Base-by-base conservation (phyloP, 257 asterid species). In the Lithospermum erythrorhizon region DNA sequence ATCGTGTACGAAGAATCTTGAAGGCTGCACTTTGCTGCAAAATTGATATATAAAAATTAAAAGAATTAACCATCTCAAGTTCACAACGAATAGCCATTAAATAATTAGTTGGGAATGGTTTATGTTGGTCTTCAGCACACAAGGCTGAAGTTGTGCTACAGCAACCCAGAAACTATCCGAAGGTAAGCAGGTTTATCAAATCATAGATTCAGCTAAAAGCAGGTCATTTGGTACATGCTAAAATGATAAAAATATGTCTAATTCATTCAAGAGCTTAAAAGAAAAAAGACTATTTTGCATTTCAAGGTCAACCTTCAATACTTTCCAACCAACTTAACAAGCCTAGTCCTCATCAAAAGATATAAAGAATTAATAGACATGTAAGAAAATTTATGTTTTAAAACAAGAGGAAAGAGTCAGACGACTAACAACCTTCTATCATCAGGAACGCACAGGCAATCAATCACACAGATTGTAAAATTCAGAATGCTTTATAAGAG, bases 11-110 rank as follows among this genome's bases (percentile, higher is more conserved):
- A 29, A 93, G 89, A 70, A 89, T 79, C 86, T 86, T 93, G 82
- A 93, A 93, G 62, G 97, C 97, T 66, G 83, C 74, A 73, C 97
- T 84, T 93, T 89, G 98, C 98, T 93, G 90, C 80, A 91, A 37
- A 63, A 35, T 35, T 35, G 45, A 35, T 35, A 35, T 35, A 35
- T 35, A 35, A 35, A 35, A 35, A 8, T 2, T 63, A 65, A 19
- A 62, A 32, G 59, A 25, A 41, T 11, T 0, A 41, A 41, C 2
- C 16, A 41, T 41, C 49, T 41, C 49, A 41, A 41, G 49, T 41
- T 41, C 49, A 13, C 17, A 41, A 41, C 17, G 5, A 41, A 11
- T 11, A 11, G 5, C 45, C 7, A 13, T 35, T 7, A 35, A 6
- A 35, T 35, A 10, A 35, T 13, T 7, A 35, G 45, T 35, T 6